Conservation (phyloP, 1,284 basidiomycete species). For the Ganoderma multipileum region DNA sequence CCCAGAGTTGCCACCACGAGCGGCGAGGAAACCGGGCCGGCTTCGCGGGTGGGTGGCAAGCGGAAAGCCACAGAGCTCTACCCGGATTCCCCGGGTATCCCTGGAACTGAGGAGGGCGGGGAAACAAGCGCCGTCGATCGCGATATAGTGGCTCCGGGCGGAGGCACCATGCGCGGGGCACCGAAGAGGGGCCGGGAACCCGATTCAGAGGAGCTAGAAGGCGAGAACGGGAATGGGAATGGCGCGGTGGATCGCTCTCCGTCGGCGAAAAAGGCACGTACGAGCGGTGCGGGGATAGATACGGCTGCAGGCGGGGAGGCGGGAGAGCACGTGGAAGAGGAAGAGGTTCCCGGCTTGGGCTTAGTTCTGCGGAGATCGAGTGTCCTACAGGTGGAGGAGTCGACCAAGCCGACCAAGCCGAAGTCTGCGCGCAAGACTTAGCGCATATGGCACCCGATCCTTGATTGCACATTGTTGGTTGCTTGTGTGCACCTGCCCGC, state of each 20-base stretch:
- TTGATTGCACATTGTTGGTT: background rate
- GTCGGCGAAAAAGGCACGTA: slow-evolving; percentile 7
- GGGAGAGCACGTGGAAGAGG: background rate
- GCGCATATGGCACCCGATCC: background rate
- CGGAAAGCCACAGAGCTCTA: slow-evolving; percentile 27
- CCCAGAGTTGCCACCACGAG: background rate
- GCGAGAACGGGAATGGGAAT: background rate
- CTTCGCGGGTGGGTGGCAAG: slow-evolving; percentile 18
- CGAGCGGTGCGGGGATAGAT: background rate
- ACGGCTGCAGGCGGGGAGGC: too few relatives aligned
- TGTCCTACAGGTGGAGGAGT: background rate
- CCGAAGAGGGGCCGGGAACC: background rate
- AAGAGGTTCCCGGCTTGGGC: background rate
- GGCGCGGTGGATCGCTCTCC: background rate
- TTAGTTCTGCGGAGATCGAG: slow-evolving; percentile 8
- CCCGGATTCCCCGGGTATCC: slow-evolving; percentile 23
- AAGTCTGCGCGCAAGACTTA: slow-evolving; percentile 12
- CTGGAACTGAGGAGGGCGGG: background rate
- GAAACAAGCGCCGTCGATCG: background rate
- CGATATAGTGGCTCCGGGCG: background rate
- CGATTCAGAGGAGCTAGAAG: background rate
- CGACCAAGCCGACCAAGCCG: slow-evolving; percentile 4
- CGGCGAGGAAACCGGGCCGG: background rate
- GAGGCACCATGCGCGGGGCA: background rate
- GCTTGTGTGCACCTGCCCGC: background rate